These are phyloP conservation scores for Canavalia gladiata DNA, from an alignment of 306 rosid species.

Conservation along the genomic window DNA sequence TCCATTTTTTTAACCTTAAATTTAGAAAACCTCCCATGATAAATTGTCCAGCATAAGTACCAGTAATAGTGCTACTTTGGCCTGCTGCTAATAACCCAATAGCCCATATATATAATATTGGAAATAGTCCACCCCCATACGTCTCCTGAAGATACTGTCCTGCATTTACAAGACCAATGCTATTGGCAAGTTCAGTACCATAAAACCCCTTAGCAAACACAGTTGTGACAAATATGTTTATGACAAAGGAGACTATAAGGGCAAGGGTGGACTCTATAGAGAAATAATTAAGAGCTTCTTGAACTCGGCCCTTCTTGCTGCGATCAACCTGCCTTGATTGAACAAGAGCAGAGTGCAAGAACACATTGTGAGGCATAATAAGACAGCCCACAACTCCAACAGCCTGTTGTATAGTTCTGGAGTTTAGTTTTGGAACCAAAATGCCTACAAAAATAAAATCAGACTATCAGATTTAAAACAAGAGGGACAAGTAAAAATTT, in stretches of 20 bases:
- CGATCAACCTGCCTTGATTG: constrained; percentile 85
- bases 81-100: constrained; percentile 97
- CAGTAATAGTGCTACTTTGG: constrained; percentile 95
- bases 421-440: constrained; percentile 87
- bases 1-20: constrained; percentile 91
- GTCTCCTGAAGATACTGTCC: constrained; percentile 89
- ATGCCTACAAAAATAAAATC: constrained; percentile 62
- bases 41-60: constrained; percentile 98
- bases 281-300: constrained; percentile 89
- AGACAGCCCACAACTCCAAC: constrained; percentile 98
- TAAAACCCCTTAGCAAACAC: constrained; percentile 96
- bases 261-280: constrained; percentile 86
- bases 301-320: constrained; percentile 76
- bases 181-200: constrained; percentile 69
- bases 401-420: constrained; percentile 87
- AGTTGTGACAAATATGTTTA: constrained; percentile 87
- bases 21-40: constrained; percentile 97
- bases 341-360: constrained; percentile 97
- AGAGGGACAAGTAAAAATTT: neutral
- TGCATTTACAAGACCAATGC: constrained; percentile 89
- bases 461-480: constrained; percentile 45
- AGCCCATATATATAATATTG: constrained; percentile 92
- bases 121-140: constrained; percentile 89
- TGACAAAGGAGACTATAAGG: constrained; percentile 74
- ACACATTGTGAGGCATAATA: constrained; percentile 97